Evolutionary conservation across 23 red algal genomes (phyloP), one percentile per base, ranked within the genome.

Genomic region (Gracilaria caudata): DNA sequence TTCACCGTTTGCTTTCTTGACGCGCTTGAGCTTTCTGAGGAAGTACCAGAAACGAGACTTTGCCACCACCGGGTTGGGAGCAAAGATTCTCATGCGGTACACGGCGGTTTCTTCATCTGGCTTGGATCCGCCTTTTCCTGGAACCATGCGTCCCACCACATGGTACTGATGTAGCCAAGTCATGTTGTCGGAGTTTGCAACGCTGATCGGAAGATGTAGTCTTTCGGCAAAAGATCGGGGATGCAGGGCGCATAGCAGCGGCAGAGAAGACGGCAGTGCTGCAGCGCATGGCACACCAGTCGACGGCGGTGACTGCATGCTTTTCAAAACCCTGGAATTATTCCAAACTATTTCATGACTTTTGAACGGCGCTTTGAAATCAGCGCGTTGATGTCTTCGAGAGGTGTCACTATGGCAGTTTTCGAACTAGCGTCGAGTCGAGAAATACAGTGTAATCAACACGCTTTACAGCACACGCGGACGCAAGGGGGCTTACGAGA

Each of bases 11-110:
- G 93, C 80, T 30, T 87, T 84, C 89, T 99, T 99, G 38, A 94
- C 89, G 68, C 92, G 85, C 83, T 95, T 92, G 47, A 99, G 81
- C 89, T 99, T 90, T 44, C 92, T 66, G 70, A 99, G 49, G 88
- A 93, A 96, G 89, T 99, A 99, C 92, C 93, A 99, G 84, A 92
- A 99, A 37, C 93, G 88, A 7, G 97, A 99, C 83, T 95, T 95
- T 3, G 97, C 97, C 28, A 95, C 90, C 33, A 99, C 88, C 4
- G 78, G 25, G 61, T 99, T 94, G 35, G 97, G 97, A 8, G 97
- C 97, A 73, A 95, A 99, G 64, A 99, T 99, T 63, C 92, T 88
- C 88, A 99, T 94, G 64, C 93, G 89, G 78, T 91, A 96, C 6
- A 95, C 82, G 29, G 91, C 81, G 0, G 88, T 82, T 24, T 95